Evolutionary conservation across 192 early-diverging fungal species (phyloP).

Genomic region (Coemansia umbellata): DNA sequence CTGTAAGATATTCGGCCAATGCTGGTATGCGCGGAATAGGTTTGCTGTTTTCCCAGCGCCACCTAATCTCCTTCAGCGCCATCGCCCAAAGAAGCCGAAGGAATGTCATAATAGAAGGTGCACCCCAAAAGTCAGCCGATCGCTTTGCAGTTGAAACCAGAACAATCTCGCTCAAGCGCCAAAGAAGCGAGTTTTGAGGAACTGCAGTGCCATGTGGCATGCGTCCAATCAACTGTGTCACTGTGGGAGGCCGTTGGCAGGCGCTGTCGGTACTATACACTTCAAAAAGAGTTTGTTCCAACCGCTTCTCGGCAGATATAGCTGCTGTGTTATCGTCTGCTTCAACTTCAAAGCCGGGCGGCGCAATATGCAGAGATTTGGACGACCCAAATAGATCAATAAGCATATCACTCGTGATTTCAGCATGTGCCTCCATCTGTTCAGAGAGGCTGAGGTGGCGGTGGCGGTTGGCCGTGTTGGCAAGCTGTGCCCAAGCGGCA

Average conservation of each 20-base stretch:
- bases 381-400: conserved; percentile 40
- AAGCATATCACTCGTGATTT: conserved; percentile 45
- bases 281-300: conserved; percentile 20
- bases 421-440: conserved; percentile 41
- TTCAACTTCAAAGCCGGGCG: conserved; percentile 13
- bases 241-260: conserved; percentile 5
- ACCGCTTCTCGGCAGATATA: not conserved
- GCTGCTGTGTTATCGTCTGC: conserved; percentile 5
- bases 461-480: conserved; percentile 17
- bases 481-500: conserved; percentile 39
- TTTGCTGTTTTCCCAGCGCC: conserved; percentile 60
- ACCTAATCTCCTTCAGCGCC: conserved; percentile 56
- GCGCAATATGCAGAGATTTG: conserved; percentile 8
- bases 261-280: conserved; percentile 6
- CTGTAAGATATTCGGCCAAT: conserved; percentile 12
- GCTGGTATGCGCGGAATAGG: conserved; percentile 54
- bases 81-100: conserved; percentile 68
- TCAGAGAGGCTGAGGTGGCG: conserved; percentile 31
- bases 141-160: conserved; percentile 37
- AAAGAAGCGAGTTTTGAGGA: conserved; percentile 41
- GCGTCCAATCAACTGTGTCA: conserved; percentile 25
- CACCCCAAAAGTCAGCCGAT: conserved; percentile 44
- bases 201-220: conserved; percentile 45
- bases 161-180: conserved; percentile 43
- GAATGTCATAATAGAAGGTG: conserved; percentile 60